Base-by-base conservation (phyloP, 805 yeast species). In the Pichia kluyveri region DNA sequence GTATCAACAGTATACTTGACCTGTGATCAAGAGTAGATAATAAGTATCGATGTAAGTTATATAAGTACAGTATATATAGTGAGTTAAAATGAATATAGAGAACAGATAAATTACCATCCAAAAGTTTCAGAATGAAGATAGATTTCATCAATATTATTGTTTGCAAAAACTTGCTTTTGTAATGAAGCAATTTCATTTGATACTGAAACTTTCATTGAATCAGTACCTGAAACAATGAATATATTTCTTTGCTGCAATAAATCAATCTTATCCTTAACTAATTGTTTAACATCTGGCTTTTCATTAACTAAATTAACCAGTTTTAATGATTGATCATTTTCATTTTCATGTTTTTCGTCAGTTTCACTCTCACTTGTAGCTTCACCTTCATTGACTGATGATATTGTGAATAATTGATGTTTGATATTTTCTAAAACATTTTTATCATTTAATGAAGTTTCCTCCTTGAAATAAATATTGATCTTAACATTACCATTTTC, bases 41-140 rank as follows among this genome's bases (percentile, higher is more conserved):
- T n/a, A n/a, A n/a, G n/a, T n/a, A n/a, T n/a, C n/a, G n/a, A n/a
- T n/a, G n/a, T n/a, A n/a, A n/a, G n/a, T n/a, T n/a, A n/a, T n/a
- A n/a, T n/a, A n/a, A n/a, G n/a, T n/a, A n/a, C n/a, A n/a, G n/a
- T n/a, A n/a, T n/a, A n/a, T n/a, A n/a, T n/a, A n/a, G n/a, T n/a
- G n/a, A n/a, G n/a, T n/a, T n/a, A n/a, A n/a, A n/a, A n/a, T n/a
- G n/a, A n/a, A n/a, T n/a, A n/a, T n/a, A n/a, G n/a, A n/a, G n/a
- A n/a, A n/a, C 6, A 11, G 9, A 10, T 30, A 5, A 32, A 7
- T 34, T 46, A 69, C 66, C 69, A 76, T 1, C 77, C 76, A 56
- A 73, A 77, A 36, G 71, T 61, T 55, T 77, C 82, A 0, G 80
- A 72, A 51, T 76, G 80, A 31, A 77, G 56, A 47, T 67, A 75